phyloP scores from a whole-genome alignment of 2,329 filamentous ascomycete species.

The Chrysoporthe puriensis region DNA sequence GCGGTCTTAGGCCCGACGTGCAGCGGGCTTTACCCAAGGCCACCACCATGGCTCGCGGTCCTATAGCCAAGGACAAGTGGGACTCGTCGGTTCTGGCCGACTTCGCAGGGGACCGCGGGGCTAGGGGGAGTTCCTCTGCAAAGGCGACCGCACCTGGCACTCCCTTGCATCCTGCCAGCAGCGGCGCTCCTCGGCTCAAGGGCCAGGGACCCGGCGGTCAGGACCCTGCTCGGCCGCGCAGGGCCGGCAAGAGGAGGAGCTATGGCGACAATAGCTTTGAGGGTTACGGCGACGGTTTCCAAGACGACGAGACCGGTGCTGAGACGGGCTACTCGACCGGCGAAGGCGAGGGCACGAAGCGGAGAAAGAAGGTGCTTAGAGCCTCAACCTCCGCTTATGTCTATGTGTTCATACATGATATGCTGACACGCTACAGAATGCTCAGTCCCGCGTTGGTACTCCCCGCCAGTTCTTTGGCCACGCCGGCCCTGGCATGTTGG shows the following conservation, averaged over 20 bases:
- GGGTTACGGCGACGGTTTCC: conserved; percentile 68
- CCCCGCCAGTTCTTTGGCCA: conserved; percentile 48
- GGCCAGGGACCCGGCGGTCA: conserved; percentile 43
- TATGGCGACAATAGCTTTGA: conserved; percentile 77
- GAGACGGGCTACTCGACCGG: conserved; percentile 72
- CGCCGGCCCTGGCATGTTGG: conserved; percentile 58
- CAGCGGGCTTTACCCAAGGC: conserved; percentile 53
- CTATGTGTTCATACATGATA: conserved; percentile 32
- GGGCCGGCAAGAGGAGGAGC: conserved; percentile 72
- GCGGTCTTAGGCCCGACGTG: conserved; percentile 53
- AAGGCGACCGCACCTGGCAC: conserved; percentile 59
- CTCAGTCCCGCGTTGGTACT: conserved; percentile 37
- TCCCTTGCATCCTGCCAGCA: conserved; percentile 43
- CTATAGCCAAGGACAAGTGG: conserved; percentile 59
- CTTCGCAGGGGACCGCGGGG: conserved; percentile 47
- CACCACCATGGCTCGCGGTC: conserved; percentile 60
- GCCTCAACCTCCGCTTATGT: conserved; percentile 33
- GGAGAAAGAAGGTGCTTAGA: conserved; percentile 65
- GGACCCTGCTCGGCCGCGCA: conserved; percentile 61
- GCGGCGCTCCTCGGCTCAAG: conserved; percentile 43
- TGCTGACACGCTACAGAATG: conserved; percentile 53
- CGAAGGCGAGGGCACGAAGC: conserved; percentile 67
- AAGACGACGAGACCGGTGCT: conserved; percentile 63
- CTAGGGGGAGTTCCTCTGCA: conserved; percentile 46
- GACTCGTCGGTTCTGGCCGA: conserved; percentile 64